Conservation (phyloP, 1,139 yeast genomes). For the Blastobotrys aristatus region DNA sequence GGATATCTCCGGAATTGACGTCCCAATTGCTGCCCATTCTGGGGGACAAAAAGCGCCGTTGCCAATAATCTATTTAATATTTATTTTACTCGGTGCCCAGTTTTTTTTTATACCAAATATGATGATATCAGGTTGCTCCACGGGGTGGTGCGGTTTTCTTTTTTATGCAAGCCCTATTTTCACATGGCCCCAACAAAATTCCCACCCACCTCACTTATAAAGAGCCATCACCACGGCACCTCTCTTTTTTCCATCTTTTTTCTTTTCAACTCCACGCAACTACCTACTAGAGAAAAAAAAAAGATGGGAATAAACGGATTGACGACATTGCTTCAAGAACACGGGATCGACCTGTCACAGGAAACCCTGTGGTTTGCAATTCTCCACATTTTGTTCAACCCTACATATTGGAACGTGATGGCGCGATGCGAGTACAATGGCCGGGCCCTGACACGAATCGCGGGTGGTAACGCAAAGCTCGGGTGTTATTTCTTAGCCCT, state of each 20-base stretch:
- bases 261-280: not conserved
- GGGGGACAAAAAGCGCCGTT: too few species aligned
- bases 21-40: too few species aligned
- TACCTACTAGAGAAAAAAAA: not conserved
- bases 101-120: too few species aligned
- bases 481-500: conserved; percentile 85
- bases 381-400: conserved; percentile 74
- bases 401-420: conserved; percentile 89
- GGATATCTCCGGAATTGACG: too few species aligned
- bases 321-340: not conserved
- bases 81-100: too few species aligned
- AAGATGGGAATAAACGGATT: not conserved
- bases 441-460: conserved; percentile 64
- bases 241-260: not conserved
- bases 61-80: too few species aligned
- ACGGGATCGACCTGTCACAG: conserved; percentile 19
- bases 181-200: conserved; percentile 6
- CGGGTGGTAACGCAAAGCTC: conserved; percentile 57
- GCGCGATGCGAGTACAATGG: conserved; percentile 82
- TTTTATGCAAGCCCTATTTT: conserved; percentile 1
- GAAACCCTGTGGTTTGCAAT: conserved; percentile 20
- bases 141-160: too few species aligned
- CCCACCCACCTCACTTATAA: not conserved
- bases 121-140: too few species aligned
- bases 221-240: not conserved